These are phyloP conservation scores for Trichophyton benhamiae DNA, from an alignment of 2,329 filamentous ascomycete species.

Conservation along the genomic window DNA sequence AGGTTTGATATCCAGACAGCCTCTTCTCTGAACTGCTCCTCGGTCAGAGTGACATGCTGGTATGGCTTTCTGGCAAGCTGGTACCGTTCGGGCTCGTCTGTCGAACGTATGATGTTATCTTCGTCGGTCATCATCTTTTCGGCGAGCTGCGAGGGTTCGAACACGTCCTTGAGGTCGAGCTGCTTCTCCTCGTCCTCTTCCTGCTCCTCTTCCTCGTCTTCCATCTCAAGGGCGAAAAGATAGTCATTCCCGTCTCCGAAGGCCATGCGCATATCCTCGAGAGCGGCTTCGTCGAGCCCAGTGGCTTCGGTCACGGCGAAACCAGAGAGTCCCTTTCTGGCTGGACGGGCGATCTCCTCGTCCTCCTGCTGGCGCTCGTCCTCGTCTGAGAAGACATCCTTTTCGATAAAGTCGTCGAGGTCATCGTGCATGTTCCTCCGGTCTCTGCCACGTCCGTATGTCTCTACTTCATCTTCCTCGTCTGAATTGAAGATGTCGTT, in stretches of 20 bases:
- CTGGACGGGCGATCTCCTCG: constrained; percentile 72
- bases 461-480: constrained; percentile 57
- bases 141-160: constrained; percentile 86
- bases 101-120: constrained; percentile 78
- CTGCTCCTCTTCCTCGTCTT: constrained; percentile 70
- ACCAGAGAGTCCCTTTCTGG: constrained; percentile 54
- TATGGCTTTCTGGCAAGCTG: constrained; percentile 85
- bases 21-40: constrained; percentile 83
- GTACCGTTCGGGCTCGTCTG: constrained; percentile 86
- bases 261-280: constrained; percentile 92
- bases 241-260: constrained; percentile 96
- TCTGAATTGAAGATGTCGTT: constrained; percentile 94
- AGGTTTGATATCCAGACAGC: constrained; percentile 82
- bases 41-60: constrained; percentile 64
- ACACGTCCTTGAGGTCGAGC: constrained; percentile 92
- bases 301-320: constrained; percentile 63
- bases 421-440: constrained; percentile 59
- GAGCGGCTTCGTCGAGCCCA: constrained; percentile 77
- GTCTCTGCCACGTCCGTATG: constrained; percentile 35
- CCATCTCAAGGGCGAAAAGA: constrained; percentile 80
- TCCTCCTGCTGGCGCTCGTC: constrained; percentile 70
- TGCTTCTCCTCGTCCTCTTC: constrained; percentile 67
- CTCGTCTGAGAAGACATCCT: constrained; percentile 83
- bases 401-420: constrained; percentile 92
- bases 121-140: constrained; percentile 93